Conservation (phyloP, 2,329 filamentous ascomycete genomes). For the Raffaelea albimanens region DNA sequence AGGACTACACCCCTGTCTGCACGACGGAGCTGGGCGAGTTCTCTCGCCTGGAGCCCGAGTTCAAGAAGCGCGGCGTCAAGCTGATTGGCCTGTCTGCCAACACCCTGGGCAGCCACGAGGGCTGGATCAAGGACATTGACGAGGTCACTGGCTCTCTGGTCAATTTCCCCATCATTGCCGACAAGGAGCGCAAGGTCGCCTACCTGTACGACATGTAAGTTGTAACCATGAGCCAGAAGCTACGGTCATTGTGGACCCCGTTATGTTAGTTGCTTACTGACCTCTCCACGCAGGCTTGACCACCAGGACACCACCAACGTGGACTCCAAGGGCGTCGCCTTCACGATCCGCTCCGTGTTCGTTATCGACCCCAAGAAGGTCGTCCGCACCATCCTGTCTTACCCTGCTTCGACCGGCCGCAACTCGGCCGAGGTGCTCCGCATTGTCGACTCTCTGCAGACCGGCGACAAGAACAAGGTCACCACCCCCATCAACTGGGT, state of each 20-base stretch:
- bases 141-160: constrained; percentile 65
- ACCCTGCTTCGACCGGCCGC: constrained; percentile 82
- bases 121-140: constrained; percentile 85
- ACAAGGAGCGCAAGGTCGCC: constrained; percentile 68
- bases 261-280: constrained; percentile 6
- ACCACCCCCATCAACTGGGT: constrained; percentile 89
- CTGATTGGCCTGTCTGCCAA: constrained; percentile 87
- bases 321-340: constrained; percentile 73
- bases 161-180: constrained; percentile 71
- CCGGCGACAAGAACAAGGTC: constrained; percentile 78
- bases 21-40: constrained; percentile 90
- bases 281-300: constrained; percentile 52
- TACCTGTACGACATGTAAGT: constrained; percentile 63
- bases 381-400: constrained; percentile 85
- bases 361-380: constrained; percentile 91
- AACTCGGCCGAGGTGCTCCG: constrained; percentile 73
- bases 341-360: constrained; percentile 92
- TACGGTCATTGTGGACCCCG: too few species aligned
- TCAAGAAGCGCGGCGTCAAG: constrained; percentile 78
- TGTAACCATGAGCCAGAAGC: too few species aligned
- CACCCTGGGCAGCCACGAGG: constrained; percentile 70
- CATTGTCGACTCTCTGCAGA: constrained; percentile 70
- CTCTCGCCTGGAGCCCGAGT: constrained; percentile 80
- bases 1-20: constrained; percentile 91
- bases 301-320: constrained; percentile 74